Percentiles rank a stretch among this genome's conserved stretches.
Conservation (phyloP, 768 basidiomycete genomes). For the Boletales sp. region DNA sequence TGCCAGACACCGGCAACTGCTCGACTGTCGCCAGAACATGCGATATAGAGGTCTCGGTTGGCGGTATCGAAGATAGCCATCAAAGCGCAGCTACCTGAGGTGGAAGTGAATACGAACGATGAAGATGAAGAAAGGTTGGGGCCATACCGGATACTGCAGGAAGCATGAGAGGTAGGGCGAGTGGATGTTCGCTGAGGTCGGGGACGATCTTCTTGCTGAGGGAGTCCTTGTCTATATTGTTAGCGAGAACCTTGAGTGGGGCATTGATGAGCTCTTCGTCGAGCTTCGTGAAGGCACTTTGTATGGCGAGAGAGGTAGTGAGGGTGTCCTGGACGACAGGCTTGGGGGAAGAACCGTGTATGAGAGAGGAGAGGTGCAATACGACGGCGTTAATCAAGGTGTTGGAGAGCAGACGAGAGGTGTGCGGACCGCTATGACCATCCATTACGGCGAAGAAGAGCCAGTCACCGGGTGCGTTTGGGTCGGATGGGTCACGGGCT, state of each 20-base stretch:
- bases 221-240: constrained; percentile 48
- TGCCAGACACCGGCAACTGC: constrained; percentile 96
- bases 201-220: constrained; percentile 52
- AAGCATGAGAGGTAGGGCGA: constrained; percentile 67
- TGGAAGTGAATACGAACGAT: constrained; percentile 7
- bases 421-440: constrained; percentile 83
- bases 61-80: constrained; percentile 85
- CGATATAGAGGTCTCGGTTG: constrained; percentile 80
- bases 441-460: constrained; percentile 90
- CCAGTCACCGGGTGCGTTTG: constrained; percentile 62
- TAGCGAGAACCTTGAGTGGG: constrained; percentile 69
- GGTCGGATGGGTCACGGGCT: constrained; percentile 56
- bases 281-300: constrained; percentile 74
- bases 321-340: constrained; percentile 40
- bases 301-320: constrained; percentile 65
- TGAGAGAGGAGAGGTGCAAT: constrained; percentile 62
- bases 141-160: constrained; percentile 72
- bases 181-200: constrained; percentile 67
- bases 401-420: constrained; percentile 78
- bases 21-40: constrained; percentile 89
- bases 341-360: constrained; percentile 34
- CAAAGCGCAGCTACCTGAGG: constrained; percentile 83
- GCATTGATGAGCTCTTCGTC: constrained; percentile 81
- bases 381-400: constrained; percentile 83
- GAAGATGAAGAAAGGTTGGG: background rate